Percentiles rank a stretch among this genome's conserved stretches.
These are phyloP conservation scores for Diutina siamensis DNA, from an alignment of 1,139 yeast species.

Conservation along the genomic window DNA sequence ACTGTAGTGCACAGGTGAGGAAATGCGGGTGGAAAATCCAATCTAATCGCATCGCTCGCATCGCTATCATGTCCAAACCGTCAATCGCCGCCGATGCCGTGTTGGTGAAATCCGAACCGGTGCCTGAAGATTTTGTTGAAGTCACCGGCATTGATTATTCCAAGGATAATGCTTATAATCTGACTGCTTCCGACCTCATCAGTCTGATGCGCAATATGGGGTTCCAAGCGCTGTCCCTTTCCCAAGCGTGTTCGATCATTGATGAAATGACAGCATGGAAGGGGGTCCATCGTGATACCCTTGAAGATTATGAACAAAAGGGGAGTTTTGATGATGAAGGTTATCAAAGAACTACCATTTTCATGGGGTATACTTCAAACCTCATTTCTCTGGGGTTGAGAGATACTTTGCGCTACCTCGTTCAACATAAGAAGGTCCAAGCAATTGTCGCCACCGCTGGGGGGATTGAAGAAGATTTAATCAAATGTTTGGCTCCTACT, in stretches of 20 bases:
- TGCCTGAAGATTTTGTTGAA: constrained; percentile 64
- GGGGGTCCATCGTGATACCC: constrained; percentile 56
- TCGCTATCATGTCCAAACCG: background rate
- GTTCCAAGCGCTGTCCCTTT: constrained; percentile 86
- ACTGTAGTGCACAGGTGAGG: no score
- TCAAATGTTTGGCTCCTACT: constrained; percentile 93
- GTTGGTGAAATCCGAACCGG: constrained; percentile 73
- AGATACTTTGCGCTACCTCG: constrained; percentile 79
- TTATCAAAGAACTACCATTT: constrained; percentile 76
- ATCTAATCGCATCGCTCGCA: no score
- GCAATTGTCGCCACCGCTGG: constrained; percentile 96
- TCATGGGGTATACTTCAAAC: constrained; percentile 95
- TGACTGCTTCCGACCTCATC: constrained; percentile 69
- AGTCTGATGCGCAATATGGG: constrained; percentile 89
- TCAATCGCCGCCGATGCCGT: constrained; percentile 59
- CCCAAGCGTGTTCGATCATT: constrained; percentile 83
- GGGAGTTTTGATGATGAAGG: constrained; percentile 77
- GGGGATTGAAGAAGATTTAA: constrained; percentile 94
- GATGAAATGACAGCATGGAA: constrained; percentile 89
- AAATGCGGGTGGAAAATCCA: no score
- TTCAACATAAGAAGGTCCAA: constrained; percentile 86
- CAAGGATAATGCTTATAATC: constrained; percentile 52
- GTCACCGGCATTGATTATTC: constrained; percentile 88
- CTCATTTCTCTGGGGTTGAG: constrained; percentile 90
- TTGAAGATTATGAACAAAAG: constrained; percentile 57